Conservation (phyloP, 1,284 basidiomycete genomes). For the Heterobasidion irregulare region DNA sequence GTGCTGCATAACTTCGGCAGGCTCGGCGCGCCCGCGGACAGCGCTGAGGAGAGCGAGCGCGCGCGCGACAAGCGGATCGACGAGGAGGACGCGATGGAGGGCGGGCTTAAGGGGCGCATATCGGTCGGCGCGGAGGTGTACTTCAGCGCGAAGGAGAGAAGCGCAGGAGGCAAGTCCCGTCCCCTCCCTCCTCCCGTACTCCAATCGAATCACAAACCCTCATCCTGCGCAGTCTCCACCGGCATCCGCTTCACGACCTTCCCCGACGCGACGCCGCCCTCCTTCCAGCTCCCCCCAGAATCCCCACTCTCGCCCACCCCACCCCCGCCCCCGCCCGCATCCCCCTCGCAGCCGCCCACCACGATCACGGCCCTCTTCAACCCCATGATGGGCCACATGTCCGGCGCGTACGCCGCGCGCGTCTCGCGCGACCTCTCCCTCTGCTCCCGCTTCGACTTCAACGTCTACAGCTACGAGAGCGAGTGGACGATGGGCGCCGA, state of each 20-base stretch:
- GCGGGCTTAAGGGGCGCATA: constrained; percentile 83
- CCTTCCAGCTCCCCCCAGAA: constrained; percentile 37
- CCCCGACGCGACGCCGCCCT: constrained; percentile 66
- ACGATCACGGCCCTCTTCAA: constrained; percentile 94
- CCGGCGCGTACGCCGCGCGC: constrained; percentile 85
- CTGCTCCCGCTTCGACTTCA: constrained; percentile 92
- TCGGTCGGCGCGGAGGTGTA: constrained; percentile 93
- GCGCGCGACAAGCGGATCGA: constrained; percentile 57
- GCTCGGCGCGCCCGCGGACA: constrained; percentile 24
- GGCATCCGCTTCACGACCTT: constrained; percentile 89
- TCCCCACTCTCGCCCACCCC: constrained; percentile 28
- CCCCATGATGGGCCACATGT: constrained; percentile 93
- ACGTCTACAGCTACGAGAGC: constrained; percentile 94
- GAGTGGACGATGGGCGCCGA: constrained; percentile 94
- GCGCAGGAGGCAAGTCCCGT: constrained; percentile 71
- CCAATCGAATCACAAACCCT: no score
- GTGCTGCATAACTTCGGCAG: constrained; percentile 92
- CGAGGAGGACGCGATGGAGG: constrained; percentile 85
- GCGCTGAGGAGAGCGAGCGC: constrained; percentile 24
- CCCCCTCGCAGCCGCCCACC: constrained; percentile 72
- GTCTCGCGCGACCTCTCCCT: constrained; percentile 84
- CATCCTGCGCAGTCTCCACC: constrained; percentile 64
- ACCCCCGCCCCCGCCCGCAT: no score
- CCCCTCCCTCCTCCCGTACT: not conserved
- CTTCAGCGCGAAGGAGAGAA: constrained; percentile 87